Evolutionary conservation across 345 rosid genomes (phyloP).

Genomic region (Aquilaria yunnanensis): DNA sequence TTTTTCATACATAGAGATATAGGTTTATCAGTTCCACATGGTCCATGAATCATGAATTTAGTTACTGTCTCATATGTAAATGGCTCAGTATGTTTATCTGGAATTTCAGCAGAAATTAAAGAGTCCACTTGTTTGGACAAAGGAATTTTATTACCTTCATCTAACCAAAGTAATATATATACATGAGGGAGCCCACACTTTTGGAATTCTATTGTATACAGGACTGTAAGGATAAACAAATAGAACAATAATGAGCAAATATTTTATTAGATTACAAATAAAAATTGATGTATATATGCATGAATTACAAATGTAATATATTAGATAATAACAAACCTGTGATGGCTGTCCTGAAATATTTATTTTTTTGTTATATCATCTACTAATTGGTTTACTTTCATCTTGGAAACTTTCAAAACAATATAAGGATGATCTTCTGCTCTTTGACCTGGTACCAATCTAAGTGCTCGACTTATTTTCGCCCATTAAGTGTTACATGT

Average conservation of each 20-base stretch:
- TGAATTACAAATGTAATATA: too few species aligned
- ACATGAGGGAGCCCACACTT: neutral
- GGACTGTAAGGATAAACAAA: neutral
- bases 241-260: too few species aligned
- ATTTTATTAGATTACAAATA: too few species aligned
- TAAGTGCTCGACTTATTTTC: neutral
- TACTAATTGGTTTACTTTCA: neutral
- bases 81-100: neutral
- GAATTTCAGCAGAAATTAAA: neutral
- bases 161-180: neutral
- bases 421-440: neutral
- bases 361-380: neutral
- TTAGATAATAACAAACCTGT: too few species aligned
- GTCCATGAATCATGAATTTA: neutral
- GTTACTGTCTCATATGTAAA: neutral
- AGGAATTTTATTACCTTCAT: neutral
- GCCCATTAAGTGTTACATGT: neutral
- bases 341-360: neutral
- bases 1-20: too few species aligned
- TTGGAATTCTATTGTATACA: slow-evolving; percentile 2
- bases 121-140: neutral
- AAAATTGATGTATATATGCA: too few species aligned
- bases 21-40: neutral
- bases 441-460: rapidly evolving
- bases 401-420: neutral